These are phyloP conservation scores for Haberlea rhodopensis DNA, from an alignment of 257 asterid species.

Conservation along the genomic window DNA sequence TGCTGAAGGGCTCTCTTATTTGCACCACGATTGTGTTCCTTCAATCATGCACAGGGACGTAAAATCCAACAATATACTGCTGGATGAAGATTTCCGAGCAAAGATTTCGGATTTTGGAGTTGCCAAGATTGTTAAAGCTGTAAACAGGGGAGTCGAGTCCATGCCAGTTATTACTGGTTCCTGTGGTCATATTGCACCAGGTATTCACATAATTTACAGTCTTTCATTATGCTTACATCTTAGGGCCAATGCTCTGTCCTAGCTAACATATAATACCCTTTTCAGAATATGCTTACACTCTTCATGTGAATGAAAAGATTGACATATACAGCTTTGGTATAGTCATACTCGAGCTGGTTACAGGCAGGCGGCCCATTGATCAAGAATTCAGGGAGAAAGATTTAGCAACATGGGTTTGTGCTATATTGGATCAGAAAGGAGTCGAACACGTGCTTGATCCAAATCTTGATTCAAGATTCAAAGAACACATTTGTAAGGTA, in stretches of 20 bases:
- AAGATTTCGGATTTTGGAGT: conserved; percentile 85
- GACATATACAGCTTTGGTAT: conserved; percentile 79
- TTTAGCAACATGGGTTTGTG: conserved; percentile 52
- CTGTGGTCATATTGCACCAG: conserved; percentile 92
- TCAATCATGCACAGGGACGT: conserved; percentile 85
- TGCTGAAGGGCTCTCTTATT: conserved; percentile 81
- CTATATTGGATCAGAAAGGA: conserved; percentile 42
- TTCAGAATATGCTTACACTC: conserved; percentile 77
- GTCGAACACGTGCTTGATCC: conserved; percentile 49
- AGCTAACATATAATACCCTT: conserved; percentile 2
- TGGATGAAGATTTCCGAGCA: conserved; percentile 61
- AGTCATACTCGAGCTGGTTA: conserved; percentile 67
- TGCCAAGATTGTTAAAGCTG: conserved; percentile 49
- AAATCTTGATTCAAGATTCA: conserved; percentile 37
- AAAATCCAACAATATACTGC: conserved; percentile 68
- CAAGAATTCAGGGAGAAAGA: conserved; percentile 51
- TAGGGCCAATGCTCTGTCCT: neutral
- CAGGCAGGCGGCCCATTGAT: conserved; percentile 49
- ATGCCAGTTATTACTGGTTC: conserved; percentile 88
- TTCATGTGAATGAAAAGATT: conserved; percentile 73
- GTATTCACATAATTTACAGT: conserved; percentile 28
- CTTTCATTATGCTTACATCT: neutral
- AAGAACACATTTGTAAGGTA: conserved; percentile 39
- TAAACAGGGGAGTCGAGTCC: conserved; percentile 39
- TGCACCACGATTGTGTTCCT: conserved; percentile 88